These are phyloP conservation scores for Fagopyrum esculentum DNA, from an alignment of 148 eudicot species.

Conservation along the genomic window DNA sequence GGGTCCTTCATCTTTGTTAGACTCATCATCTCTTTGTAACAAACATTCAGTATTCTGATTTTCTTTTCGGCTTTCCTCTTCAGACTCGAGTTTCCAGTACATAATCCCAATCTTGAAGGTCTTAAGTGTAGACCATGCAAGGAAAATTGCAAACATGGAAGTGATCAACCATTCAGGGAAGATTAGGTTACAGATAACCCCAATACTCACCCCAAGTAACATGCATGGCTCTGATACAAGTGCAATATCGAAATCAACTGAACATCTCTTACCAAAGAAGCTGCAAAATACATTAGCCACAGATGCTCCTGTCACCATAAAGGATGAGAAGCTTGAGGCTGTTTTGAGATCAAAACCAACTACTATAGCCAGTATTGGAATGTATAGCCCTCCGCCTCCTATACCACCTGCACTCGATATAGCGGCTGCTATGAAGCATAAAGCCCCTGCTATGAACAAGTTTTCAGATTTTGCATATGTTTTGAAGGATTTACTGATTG, in stretches of 20 bases:
- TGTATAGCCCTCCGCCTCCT: constrained; percentile 57
- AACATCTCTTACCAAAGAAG: constrained; percentile 24
- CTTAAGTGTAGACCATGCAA: constrained; percentile 47
- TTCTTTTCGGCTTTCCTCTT: constrained; percentile 18
- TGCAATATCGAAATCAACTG: constrained; percentile 52
- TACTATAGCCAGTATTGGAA: constrained; percentile 46
- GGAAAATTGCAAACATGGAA: constrained; percentile 34
- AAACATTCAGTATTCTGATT: background rate
- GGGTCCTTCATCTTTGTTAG: constrained; percentile 16
- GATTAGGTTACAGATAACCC: constrained; percentile 41
- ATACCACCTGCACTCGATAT: constrained; percentile 65
- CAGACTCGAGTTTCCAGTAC: constrained; percentile 47
- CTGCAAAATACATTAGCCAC: constrained; percentile 36
- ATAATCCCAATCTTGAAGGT: constrained; percentile 41
- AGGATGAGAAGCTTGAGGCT: constrained; percentile 50
- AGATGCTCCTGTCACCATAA: constrained; percentile 63
- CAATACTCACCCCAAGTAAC: constrained; percentile 56
- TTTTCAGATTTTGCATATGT: constrained; percentile 12
- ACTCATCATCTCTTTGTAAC: constrained; percentile 7
- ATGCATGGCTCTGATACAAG: constrained; percentile 51
- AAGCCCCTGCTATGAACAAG: constrained; percentile 23
- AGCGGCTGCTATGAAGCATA: constrained; percentile 46
- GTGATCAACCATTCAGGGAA: constrained; percentile 65
- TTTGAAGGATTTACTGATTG: background rate
- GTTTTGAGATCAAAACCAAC: constrained; percentile 51